These are phyloP conservation scores for Fusarium ramigenum DNA, from an alignment of 2,329 filamentous ascomycete genomes.

Conservation along the genomic window DNA sequence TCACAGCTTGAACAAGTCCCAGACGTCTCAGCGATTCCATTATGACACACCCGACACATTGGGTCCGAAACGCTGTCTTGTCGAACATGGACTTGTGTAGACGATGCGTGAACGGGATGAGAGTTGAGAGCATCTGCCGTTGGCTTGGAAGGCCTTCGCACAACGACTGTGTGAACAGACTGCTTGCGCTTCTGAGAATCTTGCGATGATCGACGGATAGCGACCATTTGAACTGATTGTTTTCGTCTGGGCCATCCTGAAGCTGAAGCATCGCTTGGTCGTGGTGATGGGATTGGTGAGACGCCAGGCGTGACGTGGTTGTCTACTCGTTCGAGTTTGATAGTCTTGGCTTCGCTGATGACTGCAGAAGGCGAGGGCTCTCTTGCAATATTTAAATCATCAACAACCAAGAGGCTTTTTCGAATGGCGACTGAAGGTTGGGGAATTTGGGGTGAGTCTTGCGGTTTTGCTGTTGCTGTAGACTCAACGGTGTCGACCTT, in stretches of 20 bases:
- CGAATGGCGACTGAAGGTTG: conserved; percentile 6
- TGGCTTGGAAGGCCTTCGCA: conserved; percentile 30
- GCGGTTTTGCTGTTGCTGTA: background rate
- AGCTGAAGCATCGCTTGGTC: conserved; percentile 1
- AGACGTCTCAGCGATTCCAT: conserved; percentile 35
- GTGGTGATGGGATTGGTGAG: conserved; percentile 27
- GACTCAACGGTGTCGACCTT: background rate
- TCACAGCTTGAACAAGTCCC: conserved; percentile 38
- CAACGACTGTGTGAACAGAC: conserved; percentile 14
- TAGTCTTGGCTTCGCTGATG: conserved; percentile 33
- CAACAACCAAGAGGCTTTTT: conserved; percentile 9
- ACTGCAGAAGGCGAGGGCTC: conserved; percentile 23
- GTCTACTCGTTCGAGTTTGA: conserved; percentile 33
- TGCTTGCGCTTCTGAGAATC: conserved; percentile 24
- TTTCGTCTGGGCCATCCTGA: conserved; percentile 19
- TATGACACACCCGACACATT: conserved; percentile 36
- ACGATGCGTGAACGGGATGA: conserved; percentile 22
- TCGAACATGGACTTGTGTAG: conserved; percentile 33
- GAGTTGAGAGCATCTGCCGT: conserved; percentile 31
- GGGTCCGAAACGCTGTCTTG: conserved; percentile 37
- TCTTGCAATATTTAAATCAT: conserved; percentile 16
- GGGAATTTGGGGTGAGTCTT: background rate
- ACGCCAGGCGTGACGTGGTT: conserved; percentile 20
- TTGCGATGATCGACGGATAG: conserved; percentile 19
- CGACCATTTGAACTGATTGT: conserved; percentile 26